Percentiles rank a stretch among this genome's conserved stretches.
Evolutionary conservation across 768 basidiomycete genomes (phyloP).

Genomic region (Galerina sulciceps): DNA sequence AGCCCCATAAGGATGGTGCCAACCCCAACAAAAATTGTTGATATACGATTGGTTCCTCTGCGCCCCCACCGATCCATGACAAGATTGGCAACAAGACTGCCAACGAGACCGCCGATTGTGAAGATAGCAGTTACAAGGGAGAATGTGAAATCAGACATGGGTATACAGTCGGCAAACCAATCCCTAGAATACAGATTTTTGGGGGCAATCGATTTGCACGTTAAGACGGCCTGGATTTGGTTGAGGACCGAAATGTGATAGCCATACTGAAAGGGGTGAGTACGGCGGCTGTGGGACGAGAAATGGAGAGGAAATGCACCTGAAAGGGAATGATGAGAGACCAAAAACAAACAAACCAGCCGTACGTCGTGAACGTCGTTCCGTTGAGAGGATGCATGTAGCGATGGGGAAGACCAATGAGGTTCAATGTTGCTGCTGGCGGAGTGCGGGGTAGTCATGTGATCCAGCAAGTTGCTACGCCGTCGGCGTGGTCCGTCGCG

Average conservation of each 20-base stretch:
- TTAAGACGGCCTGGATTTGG: conserved; percentile 80
- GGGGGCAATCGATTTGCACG: conserved; percentile 52
- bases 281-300: neutral
- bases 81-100: conserved; percentile 69
- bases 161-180: conserved; percentile 74
- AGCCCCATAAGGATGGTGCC: conserved; percentile 73
- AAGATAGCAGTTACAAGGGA: conserved; percentile 85
- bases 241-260: conserved; percentile 93
- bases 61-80: conserved; percentile 76
- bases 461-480: too few species aligned
- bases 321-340: conserved; percentile 66
- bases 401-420: neutral
- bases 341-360: conserved; percentile 72
- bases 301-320: conserved; percentile 26
- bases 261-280: conserved; percentile 61
- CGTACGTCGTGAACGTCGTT: conserved; percentile 57
- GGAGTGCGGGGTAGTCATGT: neutral
- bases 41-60: conserved; percentile 65
- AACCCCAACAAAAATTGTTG: conserved; percentile 54
- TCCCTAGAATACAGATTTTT: conserved; percentile 29
- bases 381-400: conserved; percentile 23
- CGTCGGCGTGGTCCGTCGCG: neutral
- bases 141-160: conserved; percentile 77
- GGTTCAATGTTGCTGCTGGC: conserved; percentile 8
- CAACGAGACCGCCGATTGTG: conserved; percentile 85